Base-by-base conservation (phyloP, 768 basidiomycete species). In the Psilocybe cubensis region DNA sequence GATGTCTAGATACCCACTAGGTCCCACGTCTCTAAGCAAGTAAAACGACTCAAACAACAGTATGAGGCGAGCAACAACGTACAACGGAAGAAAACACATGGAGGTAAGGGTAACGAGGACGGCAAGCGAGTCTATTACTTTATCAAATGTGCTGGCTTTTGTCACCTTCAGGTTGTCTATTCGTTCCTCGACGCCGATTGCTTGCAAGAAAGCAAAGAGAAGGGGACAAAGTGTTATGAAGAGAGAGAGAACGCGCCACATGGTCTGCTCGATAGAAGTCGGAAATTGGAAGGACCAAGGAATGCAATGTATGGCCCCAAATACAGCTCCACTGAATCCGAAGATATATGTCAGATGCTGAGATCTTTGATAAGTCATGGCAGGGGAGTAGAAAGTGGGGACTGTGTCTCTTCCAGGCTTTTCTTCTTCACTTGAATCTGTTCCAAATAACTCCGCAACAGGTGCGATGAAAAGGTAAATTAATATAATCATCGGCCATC, bases 301-400 rank as follows among this genome's bases (percentile, higher is more conserved):
- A 28, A 65, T 59, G 29, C 64, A 66, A 42, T 66, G 64, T 20
- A 66, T 54, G 4, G 56, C 64, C 1, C 64, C 62, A 29, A 66
- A 66, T 5, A 66, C 28, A 7, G 55, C 29, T 2, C 52, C 43
- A 33, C 27, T 17, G 18, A 54, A 24, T 25, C 38, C 33, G 27
- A 58, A 54, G 12, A 49, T 14, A n/a, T 9, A 18, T 11, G 5
- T 17, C 21, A 41, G 17, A 7, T 11, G 12, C 49, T 41, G 25
- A 35, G 25, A n/a, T 4, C 23, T 14, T 11, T 25, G 33, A 3
- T 38, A 28, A 38, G 21, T 38, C 18, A 49, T 49, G 8, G 17
- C 20, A 9, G 50, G 50, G 11, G 50, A 33, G 20, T 51, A 51
- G n/a, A 51, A 51, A 14, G 50, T 51, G 6, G n/a, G 33, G 6